Evolutionary conservation across 768 basidiomycete species (phyloP), one percentile per base, ranked within the genome.

Genomic region (Postia placenta): DNA sequence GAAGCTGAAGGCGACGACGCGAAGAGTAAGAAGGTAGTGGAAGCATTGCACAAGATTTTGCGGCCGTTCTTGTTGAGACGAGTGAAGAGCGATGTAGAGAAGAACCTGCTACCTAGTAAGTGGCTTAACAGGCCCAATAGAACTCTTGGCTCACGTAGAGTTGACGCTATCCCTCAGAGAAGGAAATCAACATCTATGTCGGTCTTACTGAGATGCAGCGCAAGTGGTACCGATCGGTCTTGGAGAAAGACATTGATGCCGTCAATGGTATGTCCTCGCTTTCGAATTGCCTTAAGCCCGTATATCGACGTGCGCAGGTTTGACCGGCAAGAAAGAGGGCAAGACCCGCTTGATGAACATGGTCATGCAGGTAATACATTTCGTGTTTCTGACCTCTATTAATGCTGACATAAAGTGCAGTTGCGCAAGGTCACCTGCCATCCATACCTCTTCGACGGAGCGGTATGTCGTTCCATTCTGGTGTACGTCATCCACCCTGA

Each of bases 161-260:
- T 26, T 43, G 11, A 19, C 26, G 6, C 3, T 3, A 19, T 44
- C 4, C 22, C 22, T 43, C 56, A 91, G 88, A 98, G 71, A 98
- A 97, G 72, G 96, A 98, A 61, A 93, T 98, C 65, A 99, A 98
- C 60, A 92, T 98, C 38, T 99, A 98, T 50, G 88, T 99, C 44
- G 94, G 94, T 44, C 78, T 98, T 51, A 87, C 92, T 5, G 93
- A 96, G 20, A 93, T 99, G 92, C 96, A 99, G 64, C 73, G 92
- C 24, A 97, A 94, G 63, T 97, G 95, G 96, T 98, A 99, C 67
- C 85, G 92, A 25, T 89, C 83, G 2, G 87, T 99, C 5, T 67
- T 98, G 49, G 93, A 97, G 69, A 98, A 98, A 70, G 95, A 98
- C 63, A 97, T 99, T 48, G 95, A 98, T 61, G 95, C 95, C 7